Conservation (phyloP, 257 asterid species). For the Paulownia fortunei region DNA sequence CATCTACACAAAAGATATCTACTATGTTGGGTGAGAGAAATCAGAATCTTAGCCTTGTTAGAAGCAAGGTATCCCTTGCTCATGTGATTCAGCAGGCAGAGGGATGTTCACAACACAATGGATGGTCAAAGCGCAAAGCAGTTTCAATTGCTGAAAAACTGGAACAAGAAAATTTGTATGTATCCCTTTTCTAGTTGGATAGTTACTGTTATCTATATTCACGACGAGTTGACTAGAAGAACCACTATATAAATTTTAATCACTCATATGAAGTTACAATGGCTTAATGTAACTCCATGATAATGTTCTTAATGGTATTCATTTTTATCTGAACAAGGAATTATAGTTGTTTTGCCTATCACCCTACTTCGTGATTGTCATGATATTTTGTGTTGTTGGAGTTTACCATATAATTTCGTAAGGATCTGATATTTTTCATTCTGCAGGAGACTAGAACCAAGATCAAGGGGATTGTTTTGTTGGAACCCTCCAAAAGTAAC, state of each 20-base stretch:
- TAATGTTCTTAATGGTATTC: neutral
- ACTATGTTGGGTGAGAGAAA: slow-evolving; percentile 51
- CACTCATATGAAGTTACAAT: neutral
- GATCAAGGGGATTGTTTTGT: slow-evolving; percentile 84
- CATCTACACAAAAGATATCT: slow-evolving; percentile 38
- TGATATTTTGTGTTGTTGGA: neutral
- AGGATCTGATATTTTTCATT: slow-evolving; percentile 14
- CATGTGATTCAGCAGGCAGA: slow-evolving; percentile 91
- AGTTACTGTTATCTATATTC: neutral
- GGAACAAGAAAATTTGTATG: slow-evolving; percentile 93
- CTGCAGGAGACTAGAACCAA: slow-evolving; percentile 86
- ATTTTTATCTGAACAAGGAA: neutral
- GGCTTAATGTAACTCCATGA: neutral
- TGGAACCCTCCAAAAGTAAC: slow-evolving; percentile 73
- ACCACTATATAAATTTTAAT: neutral
- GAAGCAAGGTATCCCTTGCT: slow-evolving; percentile 89
- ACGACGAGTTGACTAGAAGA: neutral
- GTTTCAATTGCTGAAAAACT: slow-evolving; percentile 95
- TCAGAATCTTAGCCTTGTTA: slow-evolving; percentile 78
- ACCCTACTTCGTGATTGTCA: no score
- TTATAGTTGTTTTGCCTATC: neutral
- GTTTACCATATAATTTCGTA: neutral
- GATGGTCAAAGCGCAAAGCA: slow-evolving; percentile 92
- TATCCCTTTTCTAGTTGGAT: slow-evolving; percentile 27
- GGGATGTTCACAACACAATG: slow-evolving; percentile 61